Evolutionary conservation across 352 stramenopile genomes (phyloP).

Genomic region (Phytophthora hibernalis): DNA sequence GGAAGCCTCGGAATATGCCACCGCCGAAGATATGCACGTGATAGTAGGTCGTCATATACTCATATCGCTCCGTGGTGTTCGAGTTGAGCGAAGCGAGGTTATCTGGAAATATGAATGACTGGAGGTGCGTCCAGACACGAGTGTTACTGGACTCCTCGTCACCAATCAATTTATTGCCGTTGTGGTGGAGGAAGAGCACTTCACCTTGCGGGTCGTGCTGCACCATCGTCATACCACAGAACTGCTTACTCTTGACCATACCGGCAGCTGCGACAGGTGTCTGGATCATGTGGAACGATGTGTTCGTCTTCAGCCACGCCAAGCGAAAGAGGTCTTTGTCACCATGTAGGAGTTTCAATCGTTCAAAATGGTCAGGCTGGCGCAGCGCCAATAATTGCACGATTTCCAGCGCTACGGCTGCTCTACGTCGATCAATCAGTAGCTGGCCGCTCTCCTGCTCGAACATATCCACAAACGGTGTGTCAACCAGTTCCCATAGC

Average conservation of each 20-base stretch:
- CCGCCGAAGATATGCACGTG: slow-evolving; percentile 31
- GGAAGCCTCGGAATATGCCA: slow-evolving; percentile 13
- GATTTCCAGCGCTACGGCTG: slow-evolving; percentile 32
- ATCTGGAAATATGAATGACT: slow-evolving; percentile 34
- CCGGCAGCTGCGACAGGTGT: slow-evolving; percentile 48
- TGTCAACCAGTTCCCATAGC: slow-evolving; percentile 57
- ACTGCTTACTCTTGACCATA: slow-evolving; percentile 40
- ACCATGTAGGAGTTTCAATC: slow-evolving; percentile 49
- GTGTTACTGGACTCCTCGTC: slow-evolving; percentile 16
- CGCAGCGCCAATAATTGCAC: slow-evolving; percentile 51
- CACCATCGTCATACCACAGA: slow-evolving; percentile 66
- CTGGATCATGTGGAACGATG: slow-evolving; percentile 53
- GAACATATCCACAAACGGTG: slow-evolving; percentile 63
- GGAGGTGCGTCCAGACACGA: slow-evolving; percentile 35
- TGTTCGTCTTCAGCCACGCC: slow-evolving; percentile 56
- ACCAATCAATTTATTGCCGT: slow-evolving; percentile 47
- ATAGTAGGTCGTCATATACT: slow-evolving; percentile 31
- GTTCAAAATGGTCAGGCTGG: slow-evolving; percentile 37
- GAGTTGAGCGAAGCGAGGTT: slow-evolving; percentile 9
- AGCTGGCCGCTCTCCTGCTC: slow-evolving; percentile 35
- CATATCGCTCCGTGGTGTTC: slow-evolving; percentile 18
- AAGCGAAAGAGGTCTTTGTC: slow-evolving; percentile 68
- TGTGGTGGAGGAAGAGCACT: slow-evolving; percentile 59
- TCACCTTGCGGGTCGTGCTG: slow-evolving; percentile 45
- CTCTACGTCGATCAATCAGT: slow-evolving; percentile 48